These are phyloP conservation scores for Esteya vermicola DNA, from an alignment of 2,329 filamentous ascomycete genomes.

Conservation along the genomic window DNA sequence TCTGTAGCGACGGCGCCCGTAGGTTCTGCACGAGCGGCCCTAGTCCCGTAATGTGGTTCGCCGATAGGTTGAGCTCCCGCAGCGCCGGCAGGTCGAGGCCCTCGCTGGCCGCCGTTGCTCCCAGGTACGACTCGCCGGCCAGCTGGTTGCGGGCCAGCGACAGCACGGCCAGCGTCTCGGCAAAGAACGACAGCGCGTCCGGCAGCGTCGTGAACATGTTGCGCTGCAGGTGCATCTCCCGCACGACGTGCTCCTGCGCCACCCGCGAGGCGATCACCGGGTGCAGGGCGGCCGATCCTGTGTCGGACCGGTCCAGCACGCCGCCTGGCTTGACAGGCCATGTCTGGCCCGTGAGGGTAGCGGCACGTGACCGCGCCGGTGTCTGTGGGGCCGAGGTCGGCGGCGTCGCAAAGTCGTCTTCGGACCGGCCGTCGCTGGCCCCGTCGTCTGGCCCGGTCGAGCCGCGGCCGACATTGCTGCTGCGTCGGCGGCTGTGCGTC, in stretches of 20 bases:
- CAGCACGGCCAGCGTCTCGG: slow-evolving; percentile 54
- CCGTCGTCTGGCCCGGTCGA: slow-evolving; percentile 16
- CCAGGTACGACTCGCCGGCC: slow-evolving; percentile 48
- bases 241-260: slow-evolving; percentile 35
- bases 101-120: slow-evolving; percentile 24
- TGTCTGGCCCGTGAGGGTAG: slow-evolving; percentile 29
- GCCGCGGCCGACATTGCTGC: not conserved
- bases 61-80: slow-evolving; percentile 60
- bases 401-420: slow-evolving; percentile 45
- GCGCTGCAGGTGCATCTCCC: slow-evolving; percentile 55
- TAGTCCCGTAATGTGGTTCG: slow-evolving; percentile 60
- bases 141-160: slow-evolving; percentile 66
- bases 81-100: slow-evolving; percentile 58
- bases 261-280: slow-evolving; percentile 41
- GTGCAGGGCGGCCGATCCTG: slow-evolving; percentile 45
- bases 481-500: not conserved
- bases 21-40: slow-evolving; percentile 51
- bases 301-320: slow-evolving; percentile 55
- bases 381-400: slow-evolving; percentile 39
- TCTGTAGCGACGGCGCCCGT: slow-evolving; percentile 59
- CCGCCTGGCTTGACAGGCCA: slow-evolving; percentile 46
- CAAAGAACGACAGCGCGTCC: slow-evolving; percentile 54
- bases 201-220: slow-evolving; percentile 64
- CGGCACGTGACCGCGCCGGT: slow-evolving; percentile 31
- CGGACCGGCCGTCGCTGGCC: slow-evolving; percentile 31